Evolutionary conservation across 768 basidiomycete genomes (phyloP), one percentile per base, ranked within the genome.

Genomic region (Tephrocybe sp.): DNA sequence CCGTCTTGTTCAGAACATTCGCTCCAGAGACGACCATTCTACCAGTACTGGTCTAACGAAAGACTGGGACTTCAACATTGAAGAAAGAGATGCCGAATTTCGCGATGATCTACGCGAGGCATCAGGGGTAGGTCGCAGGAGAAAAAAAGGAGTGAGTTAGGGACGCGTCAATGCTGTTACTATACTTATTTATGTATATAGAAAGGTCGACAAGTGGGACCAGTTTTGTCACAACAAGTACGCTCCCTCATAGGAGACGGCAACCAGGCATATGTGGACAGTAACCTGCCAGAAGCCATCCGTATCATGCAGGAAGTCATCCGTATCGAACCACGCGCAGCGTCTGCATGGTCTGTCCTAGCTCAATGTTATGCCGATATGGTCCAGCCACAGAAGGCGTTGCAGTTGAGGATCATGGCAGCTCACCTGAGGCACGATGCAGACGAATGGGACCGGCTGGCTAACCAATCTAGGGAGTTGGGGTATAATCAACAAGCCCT

Each of bases 281-380:
- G 73, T 52, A 69, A 91, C 47, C 69, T 84, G 8, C 68, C 74
- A 2, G 77, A 86, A 56, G 86, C 92, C 1, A 83, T 92, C 28
- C 79, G 83, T 16, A 77, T 86, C 21, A 89, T 94, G 81, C 85
- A 87, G 62, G 92, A 98, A 62, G 90, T 97, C 56, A 92, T 99
- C 46, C 83, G 92, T 8, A 91, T 94, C 48, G 96, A 99, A 63
- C 92, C 95, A 2, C 82, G 89, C 15, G 88, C 92, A 1, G 74
- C 78, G 0, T 69, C 82, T 2, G 89, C 93, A 1, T 99, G 95
- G 95, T 82, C 84, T 7, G 90, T 93, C 0, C 79, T 98, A 5
- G 92, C 89, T 2, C 82, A 87, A 55, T 91, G 90, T 59, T 87
- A 92, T 61, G 79, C 83, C 27, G 90, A 93, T 58, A 68, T 82